Conservation (phyloP, 805 yeast genomes). For the Starmerella scarabaei region DNA sequence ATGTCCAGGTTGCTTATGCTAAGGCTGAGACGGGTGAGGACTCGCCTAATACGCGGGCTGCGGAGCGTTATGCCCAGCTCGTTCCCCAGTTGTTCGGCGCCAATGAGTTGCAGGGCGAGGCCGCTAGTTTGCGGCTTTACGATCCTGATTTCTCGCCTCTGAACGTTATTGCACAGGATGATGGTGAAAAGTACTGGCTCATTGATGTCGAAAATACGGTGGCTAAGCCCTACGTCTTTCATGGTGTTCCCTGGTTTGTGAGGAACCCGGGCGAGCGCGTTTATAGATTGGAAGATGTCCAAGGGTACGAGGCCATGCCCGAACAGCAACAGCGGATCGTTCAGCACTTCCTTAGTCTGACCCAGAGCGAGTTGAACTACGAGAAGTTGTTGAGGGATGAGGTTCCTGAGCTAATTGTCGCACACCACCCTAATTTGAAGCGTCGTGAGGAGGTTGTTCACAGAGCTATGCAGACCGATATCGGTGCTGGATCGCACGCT, state of each 20-base stretch:
- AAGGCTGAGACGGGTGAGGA: conserved; percentile 43
- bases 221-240: conserved; percentile 70
- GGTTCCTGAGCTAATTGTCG: conserved; percentile 55
- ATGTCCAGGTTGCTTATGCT: conserved; percentile 50
- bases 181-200: conserved; percentile 34
- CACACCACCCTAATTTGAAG: conserved; percentile 71
- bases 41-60: conserved; percentile 40
- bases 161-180: conserved; percentile 45
- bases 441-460: conserved; percentile 28
- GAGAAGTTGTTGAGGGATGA: conserved; percentile 59
- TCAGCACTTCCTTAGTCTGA: conserved; percentile 73
- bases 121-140: conserved; percentile 59
- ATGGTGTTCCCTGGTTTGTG: conserved; percentile 69
- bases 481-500: conserved; percentile 19
- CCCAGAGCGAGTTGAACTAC: conserved; percentile 85
- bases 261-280: conserved; percentile 82
- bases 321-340: conserved; percentile 69
- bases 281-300: conserved; percentile 63
- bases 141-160: conserved; percentile 85
- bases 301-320: conserved; percentile 50
- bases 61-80: conserved; percentile 43
- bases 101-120: conserved; percentile 38
- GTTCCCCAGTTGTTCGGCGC: conserved; percentile 45
- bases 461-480: conserved; percentile 22
- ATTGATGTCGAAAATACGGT: conserved; percentile 74